phyloP scores from a whole-genome alignment of 208 protist genomes.

The Endotrypanum monterogeii region DNA sequence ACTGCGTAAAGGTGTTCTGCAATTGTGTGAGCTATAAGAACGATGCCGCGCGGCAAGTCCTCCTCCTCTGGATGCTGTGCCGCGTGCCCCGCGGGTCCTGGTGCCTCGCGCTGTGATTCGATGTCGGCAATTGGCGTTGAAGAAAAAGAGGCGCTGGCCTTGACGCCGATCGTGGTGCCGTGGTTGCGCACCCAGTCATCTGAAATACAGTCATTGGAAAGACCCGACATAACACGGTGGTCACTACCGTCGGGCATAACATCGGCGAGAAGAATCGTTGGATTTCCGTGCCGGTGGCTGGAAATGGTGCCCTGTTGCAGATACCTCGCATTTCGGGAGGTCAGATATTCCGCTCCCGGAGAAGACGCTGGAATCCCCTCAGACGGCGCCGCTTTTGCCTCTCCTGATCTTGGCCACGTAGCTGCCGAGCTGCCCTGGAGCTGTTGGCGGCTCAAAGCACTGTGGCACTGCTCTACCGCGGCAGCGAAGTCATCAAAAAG shows the following conservation, averaged over 20 bases:
- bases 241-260: conserved; percentile 2
- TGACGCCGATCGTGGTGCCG: not conserved
- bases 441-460: conserved; percentile 17
- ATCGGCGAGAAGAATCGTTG: conserved; percentile 18
- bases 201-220: conserved; percentile 3
- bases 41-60: conserved; percentile 20
- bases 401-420: conserved; percentile 6
- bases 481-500: conserved; percentile 28
- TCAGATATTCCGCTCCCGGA: not conserved
- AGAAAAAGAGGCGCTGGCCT: not conserved
- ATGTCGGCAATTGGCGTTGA: not conserved
- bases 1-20: conserved; percentile 21
- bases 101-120: conserved; percentile 8
- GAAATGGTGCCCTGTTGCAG: not conserved
- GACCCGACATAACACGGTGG: conserved; percentile 1
- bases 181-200: conserved; percentile 10
- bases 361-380: not conserved
- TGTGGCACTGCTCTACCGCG: conserved; percentile 22
- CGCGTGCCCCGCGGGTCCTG: not conserved
- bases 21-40: conserved; percentile 19
- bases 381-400: not conserved
- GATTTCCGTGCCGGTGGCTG: not conserved
- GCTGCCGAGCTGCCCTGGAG: not conserved
- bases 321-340: not conserved
- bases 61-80: conserved; percentile 3